These are phyloP conservation scores for Wickerhamiella azymoides DNA, from an alignment of 805 yeast genomes.

Conservation along the genomic window DNA sequence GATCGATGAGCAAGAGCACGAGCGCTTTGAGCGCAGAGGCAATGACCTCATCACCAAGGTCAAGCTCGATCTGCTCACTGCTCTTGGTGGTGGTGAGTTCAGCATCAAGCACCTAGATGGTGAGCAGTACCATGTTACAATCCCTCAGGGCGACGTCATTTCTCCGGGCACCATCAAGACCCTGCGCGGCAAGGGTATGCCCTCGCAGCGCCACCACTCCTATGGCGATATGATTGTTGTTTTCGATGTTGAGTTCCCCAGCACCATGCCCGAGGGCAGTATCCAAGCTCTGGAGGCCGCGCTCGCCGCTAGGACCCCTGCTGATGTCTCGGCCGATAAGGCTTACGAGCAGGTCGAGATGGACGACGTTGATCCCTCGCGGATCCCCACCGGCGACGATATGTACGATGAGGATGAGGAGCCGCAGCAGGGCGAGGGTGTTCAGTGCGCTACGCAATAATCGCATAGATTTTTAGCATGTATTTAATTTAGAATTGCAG, in stretches of 20 bases:
- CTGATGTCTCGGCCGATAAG: slow-evolving; percentile 45
- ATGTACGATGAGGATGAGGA: slow-evolving; percentile 37
- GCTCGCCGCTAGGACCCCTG: slow-evolving; percentile 61
- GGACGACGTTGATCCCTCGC: slow-evolving; percentile 51
- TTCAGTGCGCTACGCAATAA: slow-evolving; percentile 91
- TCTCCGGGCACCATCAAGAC: slow-evolving; percentile 73
- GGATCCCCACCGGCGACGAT: slow-evolving; percentile 32
- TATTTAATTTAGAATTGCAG: not conserved
- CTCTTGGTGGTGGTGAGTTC: slow-evolving; percentile 91
- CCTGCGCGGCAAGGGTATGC: slow-evolving; percentile 94
- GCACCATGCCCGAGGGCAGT: slow-evolving; percentile 46
- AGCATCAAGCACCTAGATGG: slow-evolving; percentile 83
- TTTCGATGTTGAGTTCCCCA: slow-evolving; percentile 84
- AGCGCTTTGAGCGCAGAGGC: slow-evolving; percentile 70
- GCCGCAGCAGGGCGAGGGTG: slow-evolving; percentile 42
- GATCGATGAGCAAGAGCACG: slow-evolving; percentile 81
- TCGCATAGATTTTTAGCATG: not conserved
- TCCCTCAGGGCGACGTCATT: slow-evolving; percentile 86
- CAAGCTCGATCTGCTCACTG: slow-evolving; percentile 82
- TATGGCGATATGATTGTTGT: slow-evolving; percentile 76
- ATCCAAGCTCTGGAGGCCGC: slow-evolving; percentile 58
- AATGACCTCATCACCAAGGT: slow-evolving; percentile 76
- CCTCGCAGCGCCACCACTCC: slow-evolving; percentile 76
- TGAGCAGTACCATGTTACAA: slow-evolving; percentile 69
- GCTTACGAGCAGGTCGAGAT: slow-evolving; percentile 53